phyloP scores from a whole-genome alignment of 108 stramenopile species.

The Mediolabrus comicus region DNA sequence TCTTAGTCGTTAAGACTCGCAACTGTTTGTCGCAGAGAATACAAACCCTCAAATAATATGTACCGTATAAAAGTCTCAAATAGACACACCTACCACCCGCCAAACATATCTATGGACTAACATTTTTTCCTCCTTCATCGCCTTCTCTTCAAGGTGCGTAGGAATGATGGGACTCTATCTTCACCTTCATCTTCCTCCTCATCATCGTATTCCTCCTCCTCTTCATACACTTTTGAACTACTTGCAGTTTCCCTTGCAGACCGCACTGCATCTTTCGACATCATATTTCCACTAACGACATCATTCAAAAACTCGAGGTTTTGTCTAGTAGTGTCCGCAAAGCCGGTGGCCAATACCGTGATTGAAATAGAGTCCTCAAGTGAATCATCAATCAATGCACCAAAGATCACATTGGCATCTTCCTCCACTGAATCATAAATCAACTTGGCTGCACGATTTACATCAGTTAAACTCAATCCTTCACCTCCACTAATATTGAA shows the following conservation, averaged over 20 bases:
- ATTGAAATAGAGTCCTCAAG: conserved; percentile 86
- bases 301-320: conserved; percentile 43
- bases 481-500: conserved; percentile 91
- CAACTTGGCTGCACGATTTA: conserved; percentile 84
- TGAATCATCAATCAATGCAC: conserved; percentile 87
- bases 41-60: too few species aligned
- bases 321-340: conserved; percentile 37
- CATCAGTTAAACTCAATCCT: conserved; percentile 86
- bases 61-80: background rate
- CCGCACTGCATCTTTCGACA: background rate
- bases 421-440: conserved; percentile 91
- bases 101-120: background rate
- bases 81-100: background rate
- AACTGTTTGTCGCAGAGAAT: too few species aligned
- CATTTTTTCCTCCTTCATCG: conserved; percentile 7
- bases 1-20: too few species aligned
- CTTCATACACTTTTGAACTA: conserved; percentile 4
- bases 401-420: conserved; percentile 94
- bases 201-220: conserved; percentile 13
- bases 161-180: conserved; percentile 37
- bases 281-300: conserved; percentile 28
- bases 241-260: background rate
- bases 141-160: conserved; percentile 34
- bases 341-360: conserved; percentile 91
- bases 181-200: conserved; percentile 14